Conservation (phyloP, 352 stramenopile genomes). For the Hyaloperonospora brassicae region DNA sequence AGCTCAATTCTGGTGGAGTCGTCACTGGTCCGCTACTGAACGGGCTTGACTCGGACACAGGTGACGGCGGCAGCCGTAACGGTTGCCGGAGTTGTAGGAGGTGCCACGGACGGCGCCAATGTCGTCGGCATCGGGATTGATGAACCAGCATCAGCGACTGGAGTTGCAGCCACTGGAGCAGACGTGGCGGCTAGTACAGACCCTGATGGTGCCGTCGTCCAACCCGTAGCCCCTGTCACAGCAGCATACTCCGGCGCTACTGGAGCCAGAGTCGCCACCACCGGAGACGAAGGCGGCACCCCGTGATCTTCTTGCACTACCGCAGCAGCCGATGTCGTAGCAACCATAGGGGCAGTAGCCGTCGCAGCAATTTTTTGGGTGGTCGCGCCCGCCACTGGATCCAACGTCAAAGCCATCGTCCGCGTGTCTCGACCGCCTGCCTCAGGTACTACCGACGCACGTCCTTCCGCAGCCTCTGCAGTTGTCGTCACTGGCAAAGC, state of each 20-base stretch:
- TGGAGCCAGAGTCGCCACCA: not conserved
- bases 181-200: slow-evolving; percentile 2
- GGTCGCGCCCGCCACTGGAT: slow-evolving; percentile 1
- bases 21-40: slow-evolving; percentile 13
- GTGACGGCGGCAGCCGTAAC: not conserved
- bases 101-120: slow-evolving; percentile 2
- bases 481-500: not conserved
- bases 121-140: not conserved
- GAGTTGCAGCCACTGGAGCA: not conserved
- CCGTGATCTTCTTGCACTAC: no score
- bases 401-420: not conserved
- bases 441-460: not conserved
- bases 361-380: no score
- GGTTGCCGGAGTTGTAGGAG: not conserved
- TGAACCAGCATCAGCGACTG: not conserved
- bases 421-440: not conserved
- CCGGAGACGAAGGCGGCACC: not conserved
- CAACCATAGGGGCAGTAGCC: no score
- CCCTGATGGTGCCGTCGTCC: not conserved
- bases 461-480: no score
- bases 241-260: no score
- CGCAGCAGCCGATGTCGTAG: slow-evolving; percentile 1
- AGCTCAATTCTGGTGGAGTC: slow-evolving; percentile 5
- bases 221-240: not conserved
- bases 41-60: slow-evolving; percentile 1